A percentile compares a stretch with the other conserved stretches of the same genome.
Evolutionary conservation across 148 eudicot genomes (phyloP).

Genomic region (Rhododendron kiyosumense): DNA sequence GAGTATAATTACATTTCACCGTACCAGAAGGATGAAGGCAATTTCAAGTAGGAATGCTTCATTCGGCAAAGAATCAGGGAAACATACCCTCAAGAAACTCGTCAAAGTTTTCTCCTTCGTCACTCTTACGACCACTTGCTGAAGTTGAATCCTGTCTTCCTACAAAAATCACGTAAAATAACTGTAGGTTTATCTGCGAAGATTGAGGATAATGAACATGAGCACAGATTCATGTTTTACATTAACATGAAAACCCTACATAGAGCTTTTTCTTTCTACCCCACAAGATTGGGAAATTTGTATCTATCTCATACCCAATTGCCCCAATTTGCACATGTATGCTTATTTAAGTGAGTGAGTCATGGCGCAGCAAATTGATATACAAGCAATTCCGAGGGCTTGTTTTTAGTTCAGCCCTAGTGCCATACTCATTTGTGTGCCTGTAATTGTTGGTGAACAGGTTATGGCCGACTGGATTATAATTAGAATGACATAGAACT

Average conservation of each 20-base stretch:
- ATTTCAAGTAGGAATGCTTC: neutral
- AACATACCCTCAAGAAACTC: conserved; percentile 85
- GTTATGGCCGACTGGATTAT: neutral
- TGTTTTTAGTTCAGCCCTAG: neutral
- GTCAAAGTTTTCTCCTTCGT: conserved; percentile 50
- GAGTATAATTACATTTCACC: neutral
- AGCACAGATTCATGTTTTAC: neutral
- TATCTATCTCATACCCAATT: no score
- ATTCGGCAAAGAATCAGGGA: conserved; percentile 30
- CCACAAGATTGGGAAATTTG: neutral
- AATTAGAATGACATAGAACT: neutral
- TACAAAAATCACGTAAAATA: conserved; percentile 7
- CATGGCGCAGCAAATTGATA: neutral
- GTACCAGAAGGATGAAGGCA: neutral
- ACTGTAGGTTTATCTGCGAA: neutral
- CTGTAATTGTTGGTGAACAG: neutral
- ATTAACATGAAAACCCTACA: neutral
- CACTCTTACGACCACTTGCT: conserved; percentile 15
- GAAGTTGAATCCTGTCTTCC: conserved; percentile 31
- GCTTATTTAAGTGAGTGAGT: neutral
- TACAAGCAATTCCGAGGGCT: neutral
- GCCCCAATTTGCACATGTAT: neutral
- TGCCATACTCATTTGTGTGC: neutral
- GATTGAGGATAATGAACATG: neutral
- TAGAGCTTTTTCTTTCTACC: no score